A percentile compares a stretch with the other conserved stretches of the same genome.
phyloP scores from a whole-genome alignment of 2,329 filamentous ascomycete genomes.

The Basipetospora chlamydospora region DNA sequence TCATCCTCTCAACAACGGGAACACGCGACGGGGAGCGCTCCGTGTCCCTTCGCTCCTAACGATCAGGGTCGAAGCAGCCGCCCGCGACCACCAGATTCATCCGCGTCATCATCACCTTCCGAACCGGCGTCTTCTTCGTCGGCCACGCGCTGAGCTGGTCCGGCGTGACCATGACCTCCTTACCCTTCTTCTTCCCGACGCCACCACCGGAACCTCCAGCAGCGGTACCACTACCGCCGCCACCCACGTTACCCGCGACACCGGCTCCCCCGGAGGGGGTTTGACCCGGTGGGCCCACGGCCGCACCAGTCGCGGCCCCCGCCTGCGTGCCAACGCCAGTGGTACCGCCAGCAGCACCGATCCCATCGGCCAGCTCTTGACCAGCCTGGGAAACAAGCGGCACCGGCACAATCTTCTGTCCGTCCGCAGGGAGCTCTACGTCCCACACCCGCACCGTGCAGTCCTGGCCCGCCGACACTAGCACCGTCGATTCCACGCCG shows the following conservation, averaged over 20 bases:
- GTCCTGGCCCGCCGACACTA: constrained; percentile 83
- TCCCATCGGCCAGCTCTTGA: constrained; percentile 24
- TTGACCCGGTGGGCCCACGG: constrained; percentile 5
- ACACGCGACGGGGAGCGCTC: too few species aligned
- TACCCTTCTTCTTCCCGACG: constrained; percentile 57
- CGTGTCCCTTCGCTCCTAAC: constrained; percentile 15
- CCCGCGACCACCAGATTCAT: constrained; percentile 91
- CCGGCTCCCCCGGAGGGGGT: constrained; percentile 11
- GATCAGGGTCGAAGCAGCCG: constrained; percentile 49
- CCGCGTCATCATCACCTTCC: constrained; percentile 82
- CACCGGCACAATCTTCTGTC: constrained; percentile 39
- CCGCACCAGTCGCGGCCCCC: constrained; percentile 13
- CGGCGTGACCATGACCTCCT: constrained; percentile 78
- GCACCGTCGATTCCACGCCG: constrained; percentile 79
- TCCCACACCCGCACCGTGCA: constrained; percentile 93
- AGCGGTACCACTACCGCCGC: constrained; percentile 12
- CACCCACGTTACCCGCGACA: too few species aligned
- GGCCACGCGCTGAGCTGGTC: constrained; percentile 92
- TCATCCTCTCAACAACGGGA: too few species aligned
- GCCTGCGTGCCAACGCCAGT: constrained; percentile 15
- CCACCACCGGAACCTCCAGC: constrained; percentile 18
- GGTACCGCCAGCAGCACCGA: too few species aligned
- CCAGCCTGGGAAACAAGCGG: constrained; percentile 23
- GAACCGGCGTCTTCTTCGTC: constrained; percentile 90
- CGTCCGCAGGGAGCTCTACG: constrained; percentile 56